Conservation (phyloP, 495 filamentous ascomycete genomes). For the Penicillium arizonense region DNA sequence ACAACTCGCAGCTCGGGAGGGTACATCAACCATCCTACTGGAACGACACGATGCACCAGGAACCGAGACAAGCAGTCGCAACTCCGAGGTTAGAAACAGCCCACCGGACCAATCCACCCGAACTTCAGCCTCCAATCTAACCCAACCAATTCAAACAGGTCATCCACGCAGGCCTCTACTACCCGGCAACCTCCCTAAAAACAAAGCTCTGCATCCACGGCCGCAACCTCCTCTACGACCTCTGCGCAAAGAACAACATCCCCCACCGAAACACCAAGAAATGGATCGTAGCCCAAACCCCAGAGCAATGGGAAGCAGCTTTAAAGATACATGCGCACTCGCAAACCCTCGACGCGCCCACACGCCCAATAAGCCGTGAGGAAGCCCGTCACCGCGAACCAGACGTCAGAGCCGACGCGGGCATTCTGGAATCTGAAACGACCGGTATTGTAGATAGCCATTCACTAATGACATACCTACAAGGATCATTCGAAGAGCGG, state of each 20-base stretch:
- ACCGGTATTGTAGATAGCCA: constrained; percentile 95
- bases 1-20: constrained; percentile 62
- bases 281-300: constrained; percentile 90
- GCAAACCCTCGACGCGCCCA: constrained; percentile 64
- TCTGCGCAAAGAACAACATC: constrained; percentile 66
- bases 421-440: constrained; percentile 75
- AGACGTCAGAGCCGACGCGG: constrained; percentile 63
- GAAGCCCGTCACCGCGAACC: constrained; percentile 71
- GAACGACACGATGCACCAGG: constrained; percentile 77
- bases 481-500: constrained; percentile 70
- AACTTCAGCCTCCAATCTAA: background rate
- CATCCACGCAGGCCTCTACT: constrained; percentile 95
- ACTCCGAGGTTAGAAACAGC: constrained; percentile 68
- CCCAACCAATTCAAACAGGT: constrained; percentile 50
- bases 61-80: constrained; percentile 88
- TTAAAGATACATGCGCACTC: constrained; percentile 67
- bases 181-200: constrained; percentile 74
- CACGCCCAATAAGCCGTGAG: constrained; percentile 58
- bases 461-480: constrained; percentile 73
- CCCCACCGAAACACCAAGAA: constrained; percentile 78
- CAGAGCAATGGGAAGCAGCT: constrained; percentile 63
- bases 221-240: constrained; percentile 70
- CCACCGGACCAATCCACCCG: background rate
- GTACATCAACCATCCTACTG: constrained; percentile 71
- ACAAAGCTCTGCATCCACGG: constrained; percentile 79